phyloP scores from a whole-genome alignment of 2,329 filamentous ascomycete genomes.

The Fonsecaea monophora region DNA sequence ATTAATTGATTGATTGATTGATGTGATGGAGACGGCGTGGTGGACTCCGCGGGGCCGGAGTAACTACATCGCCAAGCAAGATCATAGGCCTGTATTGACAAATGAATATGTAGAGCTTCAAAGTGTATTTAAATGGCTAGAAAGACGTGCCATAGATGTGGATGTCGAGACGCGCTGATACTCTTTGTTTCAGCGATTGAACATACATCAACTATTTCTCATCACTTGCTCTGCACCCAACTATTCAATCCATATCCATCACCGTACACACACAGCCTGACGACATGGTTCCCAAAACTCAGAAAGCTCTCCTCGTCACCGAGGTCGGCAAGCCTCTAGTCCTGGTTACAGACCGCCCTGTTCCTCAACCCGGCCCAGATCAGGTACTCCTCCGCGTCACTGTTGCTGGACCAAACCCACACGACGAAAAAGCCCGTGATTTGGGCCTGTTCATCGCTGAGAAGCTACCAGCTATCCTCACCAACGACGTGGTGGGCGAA shows the following conservation, averaged over 20 bases:
- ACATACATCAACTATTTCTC: background rate
- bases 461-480: constrained; percentile 44
- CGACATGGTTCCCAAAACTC: constrained; percentile 25
- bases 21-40: background rate
- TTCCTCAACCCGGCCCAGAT: constrained; percentile 44
- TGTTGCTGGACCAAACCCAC: constrained; percentile 46
- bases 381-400: constrained; percentile 50
- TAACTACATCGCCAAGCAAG: background rate
- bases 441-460: constrained; percentile 47
- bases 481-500: constrained; percentile 47
- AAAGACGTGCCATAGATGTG: background rate
- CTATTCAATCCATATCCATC: background rate
- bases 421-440: constrained; percentile 52
- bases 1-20: background rate
- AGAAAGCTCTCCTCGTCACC: constrained; percentile 31
- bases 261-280: background rate
- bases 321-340: constrained; percentile 31
- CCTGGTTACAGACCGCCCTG: constrained; percentile 31
- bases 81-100: background rate
- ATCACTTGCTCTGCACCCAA: background rate
- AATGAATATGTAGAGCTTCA: background rate
- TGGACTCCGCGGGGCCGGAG: background rate
- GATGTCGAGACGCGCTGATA: background rate
- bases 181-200: background rate
- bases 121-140: background rate